phyloP scores from a whole-genome alignment of 2,329 filamentous ascomycete species.

The Colletotrichum tamarilloi region DNA sequence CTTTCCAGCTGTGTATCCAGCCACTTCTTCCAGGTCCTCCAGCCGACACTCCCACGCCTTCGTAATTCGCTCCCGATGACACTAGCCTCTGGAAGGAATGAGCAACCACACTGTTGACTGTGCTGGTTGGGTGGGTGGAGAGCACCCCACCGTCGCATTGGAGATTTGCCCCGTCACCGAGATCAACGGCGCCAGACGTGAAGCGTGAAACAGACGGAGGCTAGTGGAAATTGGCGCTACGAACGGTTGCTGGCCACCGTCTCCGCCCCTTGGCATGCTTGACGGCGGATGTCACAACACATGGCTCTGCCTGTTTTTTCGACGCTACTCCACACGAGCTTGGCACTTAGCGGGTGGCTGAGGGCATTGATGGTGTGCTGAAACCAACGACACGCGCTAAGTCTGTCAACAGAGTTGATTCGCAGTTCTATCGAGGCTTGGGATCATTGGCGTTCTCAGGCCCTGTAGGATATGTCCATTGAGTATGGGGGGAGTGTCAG shows the following conservation, averaged over 20 bases:
- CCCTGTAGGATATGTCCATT: not conserved
- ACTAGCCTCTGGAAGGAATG: conserved; percentile 13
- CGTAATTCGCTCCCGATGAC: not conserved
- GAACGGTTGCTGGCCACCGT: conserved; percentile 6
- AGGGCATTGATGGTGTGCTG: conserved; percentile 20
- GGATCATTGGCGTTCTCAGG: not conserved
- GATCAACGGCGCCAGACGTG: conserved; percentile 3
- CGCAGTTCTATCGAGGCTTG: not conserved
- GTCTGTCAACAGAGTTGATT: not conserved
- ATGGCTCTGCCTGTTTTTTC: not conserved
- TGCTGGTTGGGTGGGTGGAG: conserved; percentile 13
- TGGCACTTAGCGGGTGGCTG: conserved; percentile 8
- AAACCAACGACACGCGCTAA: conserved; percentile 6
- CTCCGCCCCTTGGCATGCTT: conserved; percentile 16
- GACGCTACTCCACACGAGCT: conserved; percentile 8
- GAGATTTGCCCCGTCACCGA: not conserved
- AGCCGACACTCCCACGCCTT: not conserved
- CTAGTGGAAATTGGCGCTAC: not conserved
- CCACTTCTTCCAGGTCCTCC: not conserved
- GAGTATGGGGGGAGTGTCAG: too few relatives aligned
- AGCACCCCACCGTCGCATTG: conserved; percentile 8
- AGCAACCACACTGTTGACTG: not conserved
- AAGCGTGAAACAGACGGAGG: conserved; percentile 21
- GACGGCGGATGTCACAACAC: conserved; percentile 11
- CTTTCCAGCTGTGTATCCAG: conserved; percentile 8